Conservation (phyloP, 2,329 filamentous ascomycete genomes). For the Magnaporthiopsis rhizophila region DNA sequence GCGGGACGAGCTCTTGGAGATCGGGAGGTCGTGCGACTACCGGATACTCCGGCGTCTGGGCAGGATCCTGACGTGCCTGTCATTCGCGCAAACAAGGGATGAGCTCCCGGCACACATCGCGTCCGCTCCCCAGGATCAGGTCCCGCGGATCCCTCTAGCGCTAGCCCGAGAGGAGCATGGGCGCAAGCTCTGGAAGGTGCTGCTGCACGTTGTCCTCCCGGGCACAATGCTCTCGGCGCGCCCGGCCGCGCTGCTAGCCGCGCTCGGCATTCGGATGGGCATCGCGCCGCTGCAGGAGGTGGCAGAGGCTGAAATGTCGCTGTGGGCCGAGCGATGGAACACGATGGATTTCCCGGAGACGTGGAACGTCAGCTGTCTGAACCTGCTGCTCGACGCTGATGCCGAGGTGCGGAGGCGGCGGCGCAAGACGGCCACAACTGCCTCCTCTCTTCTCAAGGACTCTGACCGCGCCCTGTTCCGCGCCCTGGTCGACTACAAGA, state of each 20-base stretch:
- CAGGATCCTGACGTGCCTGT: slow-evolving; percentile 36
- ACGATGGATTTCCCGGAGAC: slow-evolving; percentile 38
- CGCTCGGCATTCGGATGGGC: slow-evolving; percentile 39
- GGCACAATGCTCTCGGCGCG: slow-evolving; percentile 38
- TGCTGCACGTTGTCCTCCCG: slow-evolving; percentile 38
- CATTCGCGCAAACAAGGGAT: slow-evolving; percentile 29
- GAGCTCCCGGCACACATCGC: slow-evolving; percentile 36
- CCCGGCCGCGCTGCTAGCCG: slow-evolving; percentile 36
- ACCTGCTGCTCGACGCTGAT: slow-evolving; percentile 39
- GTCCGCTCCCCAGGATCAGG: slow-evolving; percentile 19
- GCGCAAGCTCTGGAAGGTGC: slow-evolving; percentile 36
- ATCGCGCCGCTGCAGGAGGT: slow-evolving; percentile 30
- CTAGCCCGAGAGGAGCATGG: slow-evolving; percentile 27
- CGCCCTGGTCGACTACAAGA: slow-evolving; percentile 36
- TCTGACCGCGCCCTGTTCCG: slow-evolving; percentile 34
- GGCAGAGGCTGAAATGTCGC: slow-evolving; percentile 33
- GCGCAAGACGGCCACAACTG: not conserved
- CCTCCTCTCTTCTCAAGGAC: slow-evolving; percentile 22
- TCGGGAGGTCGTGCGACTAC: slow-evolving; percentile 41
- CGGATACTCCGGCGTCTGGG: slow-evolving; percentile 38
- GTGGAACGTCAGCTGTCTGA: slow-evolving; percentile 37
- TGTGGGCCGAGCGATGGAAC: slow-evolving; percentile 36
- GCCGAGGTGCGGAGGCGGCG: slow-evolving; percentile 12
- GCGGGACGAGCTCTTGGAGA: slow-evolving; percentile 40
- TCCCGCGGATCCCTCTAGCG: slow-evolving; percentile 35